Conservation (phyloP, 139 green algal genomes). For the Micromonas pusilla region DNA sequence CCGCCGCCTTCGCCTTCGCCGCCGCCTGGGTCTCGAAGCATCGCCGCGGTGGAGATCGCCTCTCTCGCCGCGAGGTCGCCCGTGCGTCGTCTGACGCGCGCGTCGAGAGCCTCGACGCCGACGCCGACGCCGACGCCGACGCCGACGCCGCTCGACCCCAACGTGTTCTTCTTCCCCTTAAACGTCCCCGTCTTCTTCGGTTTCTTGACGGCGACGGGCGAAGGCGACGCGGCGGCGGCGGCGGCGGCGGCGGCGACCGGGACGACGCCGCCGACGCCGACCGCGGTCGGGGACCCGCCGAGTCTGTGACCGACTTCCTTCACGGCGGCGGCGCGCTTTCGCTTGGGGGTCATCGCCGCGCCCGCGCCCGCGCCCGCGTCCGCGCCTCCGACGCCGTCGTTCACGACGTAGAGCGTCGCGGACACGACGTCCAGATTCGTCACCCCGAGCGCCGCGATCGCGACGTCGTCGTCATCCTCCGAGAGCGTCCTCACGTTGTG, state of each 20-base stretch:
- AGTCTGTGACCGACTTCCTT: not conserved
- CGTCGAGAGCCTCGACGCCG: not conserved
- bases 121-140: not conserved
- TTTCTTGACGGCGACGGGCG: not conserved
- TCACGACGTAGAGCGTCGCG: not conserved
- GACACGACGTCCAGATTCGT: not conserved
- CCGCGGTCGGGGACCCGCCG: not conserved
- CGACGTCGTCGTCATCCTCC: not conserved
- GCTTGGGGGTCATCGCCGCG: not conserved
- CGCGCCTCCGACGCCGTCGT: not conserved
- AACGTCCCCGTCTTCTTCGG: not conserved
- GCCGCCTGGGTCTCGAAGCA: constrained; percentile 6
- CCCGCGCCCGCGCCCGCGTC: no score
- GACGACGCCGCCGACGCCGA: not conserved
- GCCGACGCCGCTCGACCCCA: not conserved
- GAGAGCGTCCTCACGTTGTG: not conserved
- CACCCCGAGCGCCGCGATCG: not conserved
- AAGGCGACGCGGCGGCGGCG: no score
- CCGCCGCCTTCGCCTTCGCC: not conserved
- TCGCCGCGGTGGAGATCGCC: not conserved
- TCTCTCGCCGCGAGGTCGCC: not conserved
- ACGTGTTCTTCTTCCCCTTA: not conserved
- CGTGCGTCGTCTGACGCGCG: not conserved
- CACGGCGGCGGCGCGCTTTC: not conserved
- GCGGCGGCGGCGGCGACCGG: no score